Conservation (phyloP, 805 yeast species). For the Wickerhamiella kurtzmanii region DNA sequence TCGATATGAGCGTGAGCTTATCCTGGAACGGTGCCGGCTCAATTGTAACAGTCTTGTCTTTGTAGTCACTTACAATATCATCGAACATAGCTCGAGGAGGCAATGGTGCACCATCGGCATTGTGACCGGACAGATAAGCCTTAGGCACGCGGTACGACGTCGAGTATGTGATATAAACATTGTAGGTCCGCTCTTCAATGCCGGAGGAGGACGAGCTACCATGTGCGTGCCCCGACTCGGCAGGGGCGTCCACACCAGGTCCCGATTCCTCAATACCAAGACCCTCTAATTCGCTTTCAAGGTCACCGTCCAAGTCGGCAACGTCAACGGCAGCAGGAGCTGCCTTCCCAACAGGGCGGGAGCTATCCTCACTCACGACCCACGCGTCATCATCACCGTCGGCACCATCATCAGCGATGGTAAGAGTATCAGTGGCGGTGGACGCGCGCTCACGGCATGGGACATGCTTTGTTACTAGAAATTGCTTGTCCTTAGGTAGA, state of each 20-base stretch:
- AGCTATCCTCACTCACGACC: constrained; percentile 16
- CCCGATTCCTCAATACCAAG: constrained; percentile 23
- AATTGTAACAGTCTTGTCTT: constrained; percentile 91
- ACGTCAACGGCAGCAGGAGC: constrained; percentile 16
- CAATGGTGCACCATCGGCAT: constrained; percentile 70
- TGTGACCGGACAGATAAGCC: constrained; percentile 80
- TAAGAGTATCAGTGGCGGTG: constrained; percentile 3
- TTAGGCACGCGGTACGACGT: constrained; percentile 95
- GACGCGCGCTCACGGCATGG: constrained; percentile 68
- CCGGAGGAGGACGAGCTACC: constrained; percentile 1
- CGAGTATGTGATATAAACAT: constrained; percentile 80
- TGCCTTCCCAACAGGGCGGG: constrained; percentile 19
- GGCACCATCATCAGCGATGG: constrained; percentile 26
- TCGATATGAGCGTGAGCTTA: constrained; percentile 64
- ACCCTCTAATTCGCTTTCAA: constrained; percentile 4
- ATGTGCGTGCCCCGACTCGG: no score
- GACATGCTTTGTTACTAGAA: constrained; percentile 74
- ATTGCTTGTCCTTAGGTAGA: constrained; percentile 78
- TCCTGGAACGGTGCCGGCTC: constrained; percentile 79
- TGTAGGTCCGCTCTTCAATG: constrained; percentile 38
- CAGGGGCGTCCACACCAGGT: constrained; percentile 27
- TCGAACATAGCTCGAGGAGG: constrained; percentile 87
- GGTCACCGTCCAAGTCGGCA: constrained; percentile 22
- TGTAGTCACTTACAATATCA: constrained; percentile 81
- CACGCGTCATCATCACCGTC: constrained; percentile 30